A percentile compares a stretch with the other conserved stretches of the same genome.
These are phyloP conservation scores for Penicillium sp. DNA, from an alignment of 2,329 filamentous ascomycete species.

Conservation along the genomic window DNA sequence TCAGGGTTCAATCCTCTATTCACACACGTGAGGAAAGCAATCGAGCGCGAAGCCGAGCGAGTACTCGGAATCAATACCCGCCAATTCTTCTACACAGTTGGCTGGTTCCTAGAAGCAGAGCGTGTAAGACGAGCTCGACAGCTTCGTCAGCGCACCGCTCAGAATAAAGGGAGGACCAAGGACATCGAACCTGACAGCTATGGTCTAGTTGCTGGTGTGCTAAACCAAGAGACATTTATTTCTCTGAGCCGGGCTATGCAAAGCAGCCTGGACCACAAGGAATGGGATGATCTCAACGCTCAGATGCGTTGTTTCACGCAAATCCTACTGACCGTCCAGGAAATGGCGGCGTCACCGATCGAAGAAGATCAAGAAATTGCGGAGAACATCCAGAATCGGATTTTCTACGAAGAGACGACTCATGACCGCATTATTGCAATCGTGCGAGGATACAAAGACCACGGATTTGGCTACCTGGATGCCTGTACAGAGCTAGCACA, in stretches of 20 bases:
- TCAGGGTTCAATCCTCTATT: conserved; percentile 94
- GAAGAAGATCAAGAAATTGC: conserved; percentile 98
- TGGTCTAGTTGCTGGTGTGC: conserved; percentile 79
- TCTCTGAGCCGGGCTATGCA: conserved; percentile 82
- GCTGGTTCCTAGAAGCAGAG: conserved; percentile 91
- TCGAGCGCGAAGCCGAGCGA: conserved; percentile 84
- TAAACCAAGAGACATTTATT: conserved; percentile 95
- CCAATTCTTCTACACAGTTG: conserved; percentile 88
- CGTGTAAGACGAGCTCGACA: conserved; percentile 65
- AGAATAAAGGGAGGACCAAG: conserved; percentile 48
- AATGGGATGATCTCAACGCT: conserved; percentile 81
- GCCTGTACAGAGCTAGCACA: conserved; percentile 87
- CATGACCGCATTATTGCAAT: conserved; percentile 84
- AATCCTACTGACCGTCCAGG: conserved; percentile 85
- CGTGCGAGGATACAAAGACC: conserved; percentile 82
- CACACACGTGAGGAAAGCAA: conserved; percentile 77
- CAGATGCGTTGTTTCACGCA: conserved; percentile 94
- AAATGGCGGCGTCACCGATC: conserved; percentile 78
- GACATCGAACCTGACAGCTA: conserved; percentile 71
- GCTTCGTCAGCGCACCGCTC: conserved; percentile 51
- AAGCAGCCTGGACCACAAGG: conserved; percentile 73
- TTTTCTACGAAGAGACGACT: conserved; percentile 97
- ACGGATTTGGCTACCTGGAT: conserved; percentile 91
- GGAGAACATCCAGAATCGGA: conserved; percentile 90
- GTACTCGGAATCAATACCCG: conserved; percentile 72